Evolutionary conservation across 257 asterid genomes (phyloP), one percentile per base, ranked within the genome.

Genomic region (Ajuga chamaepitys): DNA sequence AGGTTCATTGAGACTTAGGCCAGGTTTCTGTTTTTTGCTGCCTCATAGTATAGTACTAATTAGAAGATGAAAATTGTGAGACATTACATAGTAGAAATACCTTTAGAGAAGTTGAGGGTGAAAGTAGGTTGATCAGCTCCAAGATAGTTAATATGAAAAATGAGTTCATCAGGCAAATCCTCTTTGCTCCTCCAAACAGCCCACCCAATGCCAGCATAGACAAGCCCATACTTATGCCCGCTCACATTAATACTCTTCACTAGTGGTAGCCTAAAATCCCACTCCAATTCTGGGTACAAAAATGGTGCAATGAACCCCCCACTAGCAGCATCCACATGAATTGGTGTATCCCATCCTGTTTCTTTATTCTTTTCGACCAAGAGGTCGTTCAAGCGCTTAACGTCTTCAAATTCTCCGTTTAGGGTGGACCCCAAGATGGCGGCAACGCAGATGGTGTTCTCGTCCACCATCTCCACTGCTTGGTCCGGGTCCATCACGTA

Each of bases 71-170:
- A 13, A 20, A 21, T 3, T 22, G n/a, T n/a, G n/a, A n/a, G n/a
- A n/a, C n/a, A n/a, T n/a, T n/a, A n/a, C n/a, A n/a, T n/a, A n/a
- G n/a, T n/a, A 7, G 0, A 16, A 1, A 0, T 80, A 86, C 97
- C 97, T 78, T 91, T 91, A 17, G 96, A 91, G 71, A 91, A 91
- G 74, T 91, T 91, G 86, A 91, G 96, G 2, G 97, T 91, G 82
- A 91, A 91, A 59, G 97, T 91, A 54, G 97, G 97, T 66, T 91
- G 97, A 78, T 91, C 97, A 72, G 97, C 87, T 7, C 97, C 97
- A 48, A 91, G 97, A 66, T 91, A 91, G 77, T 91, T 91, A 18
- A 91, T 91, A 69, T 91, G 97, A 51, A 90, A 91, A 22, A 91
- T 86, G 50, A 91, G 93, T 60, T 91, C 97, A 0, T 91, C 96